These are phyloP conservation scores for Agaricus subrufescens DNA, from an alignment of 768 basidiomycete species.

Conservation along the genomic window DNA sequence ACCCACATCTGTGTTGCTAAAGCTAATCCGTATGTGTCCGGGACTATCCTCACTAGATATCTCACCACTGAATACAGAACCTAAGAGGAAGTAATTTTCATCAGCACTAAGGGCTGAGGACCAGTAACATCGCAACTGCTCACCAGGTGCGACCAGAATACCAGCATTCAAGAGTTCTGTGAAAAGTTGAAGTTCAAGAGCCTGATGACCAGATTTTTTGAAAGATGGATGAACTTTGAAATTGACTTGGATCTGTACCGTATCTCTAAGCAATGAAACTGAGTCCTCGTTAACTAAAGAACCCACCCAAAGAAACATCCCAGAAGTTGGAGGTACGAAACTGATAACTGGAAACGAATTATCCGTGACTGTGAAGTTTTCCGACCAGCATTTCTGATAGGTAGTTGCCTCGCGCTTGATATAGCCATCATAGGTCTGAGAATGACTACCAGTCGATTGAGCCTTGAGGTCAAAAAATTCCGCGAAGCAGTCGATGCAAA, in stretches of 20 bases:
- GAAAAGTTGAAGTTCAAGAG: slow-evolving; percentile 58
- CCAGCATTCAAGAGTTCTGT: slow-evolving; percentile 52
- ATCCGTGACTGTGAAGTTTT: slow-evolving; percentile 9
- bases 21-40: slow-evolving; percentile 57
- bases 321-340: slow-evolving; percentile 73
- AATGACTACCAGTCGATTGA: slow-evolving; percentile 20
- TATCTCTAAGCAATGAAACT: neutral
- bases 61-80: slow-evolving; percentile 35
- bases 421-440: slow-evolving; percentile 37
- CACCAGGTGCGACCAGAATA: slow-evolving; percentile 63
- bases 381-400: slow-evolving; percentile 8
- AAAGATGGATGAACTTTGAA: slow-evolving; percentile 51
- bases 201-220: slow-evolving; percentile 29
- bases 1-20: slow-evolving; percentile 49
- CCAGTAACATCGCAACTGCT: slow-evolving; percentile 7
- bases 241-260: slow-evolving; percentile 52
- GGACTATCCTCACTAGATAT: slow-evolving; percentile 17
- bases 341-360: slow-evolving; percentile 40
- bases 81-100: slow-evolving; percentile 13
- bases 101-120: neutral
- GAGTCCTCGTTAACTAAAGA: neutral
- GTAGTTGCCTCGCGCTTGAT: slow-evolving; percentile 35
- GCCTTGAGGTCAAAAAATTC: slow-evolving; percentile 57
- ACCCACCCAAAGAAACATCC: slow-evolving; percentile 77
- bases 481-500: slow-evolving; percentile 57